Evolutionary conservation across 2,329 filamentous ascomycete genomes (phyloP).

Genomic region (Fusarium lyarnte): DNA sequence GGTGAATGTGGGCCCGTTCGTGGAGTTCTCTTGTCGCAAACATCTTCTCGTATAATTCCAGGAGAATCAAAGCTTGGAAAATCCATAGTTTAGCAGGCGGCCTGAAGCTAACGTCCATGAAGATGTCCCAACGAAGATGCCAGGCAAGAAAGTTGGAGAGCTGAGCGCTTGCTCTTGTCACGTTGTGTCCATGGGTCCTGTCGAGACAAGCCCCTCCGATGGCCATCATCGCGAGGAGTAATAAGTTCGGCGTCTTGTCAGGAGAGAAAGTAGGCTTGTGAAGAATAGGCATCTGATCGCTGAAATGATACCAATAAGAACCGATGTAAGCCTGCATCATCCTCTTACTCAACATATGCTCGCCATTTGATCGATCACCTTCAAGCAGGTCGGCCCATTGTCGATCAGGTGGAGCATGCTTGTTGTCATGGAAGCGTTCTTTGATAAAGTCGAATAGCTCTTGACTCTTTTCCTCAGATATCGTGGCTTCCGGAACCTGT

Average conservation of each 20-base stretch:
- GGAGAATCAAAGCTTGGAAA: slow-evolving; percentile 87
- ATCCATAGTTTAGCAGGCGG: slow-evolving; percentile 96
- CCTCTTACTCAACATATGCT: slow-evolving; percentile 79
- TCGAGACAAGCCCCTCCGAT: slow-evolving; percentile 92
- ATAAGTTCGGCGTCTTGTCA: slow-evolving; percentile 83
- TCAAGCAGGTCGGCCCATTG: slow-evolving; percentile 81
- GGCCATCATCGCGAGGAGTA: slow-evolving; percentile 89
- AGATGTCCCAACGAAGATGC: slow-evolving; percentile 95
- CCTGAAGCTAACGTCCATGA: slow-evolving; percentile 88
- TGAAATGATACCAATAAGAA: slow-evolving; percentile 95
- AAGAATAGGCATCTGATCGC: slow-evolving; percentile 91
- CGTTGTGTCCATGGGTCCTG: slow-evolving; percentile 77
- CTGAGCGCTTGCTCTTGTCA: slow-evolving; percentile 80
- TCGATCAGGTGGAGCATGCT: slow-evolving; percentile 76
- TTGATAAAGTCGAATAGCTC: slow-evolving; percentile 85
- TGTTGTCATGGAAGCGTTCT: slow-evolving; percentile 81
- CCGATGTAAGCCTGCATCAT: slow-evolving; percentile 97
- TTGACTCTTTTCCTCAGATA: slow-evolving; percentile 88
- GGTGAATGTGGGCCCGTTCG: slow-evolving; percentile 94
- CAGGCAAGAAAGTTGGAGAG: slow-evolving; percentile 90
- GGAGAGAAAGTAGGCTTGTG: slow-evolving; percentile 94
- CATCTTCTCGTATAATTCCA: slow-evolving; percentile 98
- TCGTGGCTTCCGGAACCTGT: slow-evolving; percentile 78
- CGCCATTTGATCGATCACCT: slow-evolving; percentile 75
- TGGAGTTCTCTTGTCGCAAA: slow-evolving; percentile 92